Conservation (phyloP, 768 basidiomycete species). For the Boletales sp. region DNA sequence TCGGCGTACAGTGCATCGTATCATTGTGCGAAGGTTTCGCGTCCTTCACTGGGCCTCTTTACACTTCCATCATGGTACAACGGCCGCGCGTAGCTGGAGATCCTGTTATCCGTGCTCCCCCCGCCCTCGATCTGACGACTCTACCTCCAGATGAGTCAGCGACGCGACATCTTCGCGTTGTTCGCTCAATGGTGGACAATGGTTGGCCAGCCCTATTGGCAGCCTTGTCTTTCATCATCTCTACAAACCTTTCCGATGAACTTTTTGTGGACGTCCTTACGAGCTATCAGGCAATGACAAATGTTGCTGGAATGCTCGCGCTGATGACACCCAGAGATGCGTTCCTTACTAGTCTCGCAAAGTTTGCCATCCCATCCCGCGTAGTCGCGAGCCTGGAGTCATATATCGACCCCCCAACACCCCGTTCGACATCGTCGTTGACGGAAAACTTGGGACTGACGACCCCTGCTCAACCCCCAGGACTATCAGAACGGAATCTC, state of each 20-base stretch:
- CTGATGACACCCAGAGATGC: constrained; percentile 88
- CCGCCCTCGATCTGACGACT: constrained; percentile 59
- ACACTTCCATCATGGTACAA: constrained; percentile 66
- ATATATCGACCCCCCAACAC: constrained; percentile 50
- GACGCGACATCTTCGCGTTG: constrained; percentile 56
- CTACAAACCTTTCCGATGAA: constrained; percentile 88
- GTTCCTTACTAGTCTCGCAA: constrained; percentile 86
- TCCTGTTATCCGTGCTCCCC: constrained; percentile 64
- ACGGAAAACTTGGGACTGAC: constrained; percentile 69
- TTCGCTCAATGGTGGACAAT: constrained; percentile 76
- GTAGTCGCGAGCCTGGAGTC: constrained; percentile 84
- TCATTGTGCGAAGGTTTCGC: constrained; percentile 86
- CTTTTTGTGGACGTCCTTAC: constrained; percentile 85
- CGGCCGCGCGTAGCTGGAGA: constrained; percentile 60
- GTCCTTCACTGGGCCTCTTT: constrained; percentile 69
- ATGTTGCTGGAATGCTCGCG: constrained; percentile 86
- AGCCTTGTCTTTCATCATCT: constrained; percentile 82
- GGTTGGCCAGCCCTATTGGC: constrained; percentile 94
- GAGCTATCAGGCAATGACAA: constrained; percentile 80
- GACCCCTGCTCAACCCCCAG: constrained; percentile 53
- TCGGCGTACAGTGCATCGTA: constrained; percentile 84
- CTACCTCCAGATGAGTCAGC: constrained; percentile 52
- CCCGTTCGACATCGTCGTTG: constrained; percentile 53
- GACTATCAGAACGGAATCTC: constrained; percentile 84
- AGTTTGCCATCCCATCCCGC: constrained; percentile 85